Evolutionary conservation across 2,329 filamentous ascomycete genomes (phyloP), one percentile per base, ranked within the genome.

Genomic region (Neonectria neomacrospora): DNA sequence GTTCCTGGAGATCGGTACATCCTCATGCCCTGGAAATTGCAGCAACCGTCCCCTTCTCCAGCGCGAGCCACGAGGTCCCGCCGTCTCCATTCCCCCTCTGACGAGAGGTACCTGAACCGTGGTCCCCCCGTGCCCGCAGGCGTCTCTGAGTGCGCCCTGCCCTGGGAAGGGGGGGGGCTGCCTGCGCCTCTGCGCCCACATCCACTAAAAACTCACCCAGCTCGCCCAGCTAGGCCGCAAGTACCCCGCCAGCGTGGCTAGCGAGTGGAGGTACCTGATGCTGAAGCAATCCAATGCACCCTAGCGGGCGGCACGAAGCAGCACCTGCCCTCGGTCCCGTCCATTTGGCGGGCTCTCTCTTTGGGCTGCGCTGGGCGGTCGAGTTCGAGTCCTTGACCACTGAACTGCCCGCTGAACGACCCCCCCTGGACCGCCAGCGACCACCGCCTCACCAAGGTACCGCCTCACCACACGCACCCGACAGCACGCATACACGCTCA

Each of bases 251-350:
- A 55, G 54, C 39, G 48, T 62, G 54, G 54, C 54, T 54, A 62
- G 59, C 59, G 54, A 41, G 59, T 58, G 54, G 59, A 62, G 59
- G 59, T 62, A 62, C 59, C 59, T 62, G 59, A 62, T 58, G 54
- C 59, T 62, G 59, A 62, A 62, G 59, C 59, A 62, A 22, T 37
- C 54, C 54, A 62, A 62, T 62, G 48, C 54, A 50, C 42, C 54
- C 59, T 53, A 57, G 59, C 34, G 59, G 59, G 54, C 41, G 59
- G 32, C 26, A 62, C 39, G 47, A 28, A 22, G 44, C 37, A 16
- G 30, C n/a, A 20, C 39, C 26, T 48, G 30, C 12, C 18, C 39
- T 30, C 16, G 22, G 26, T 39, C 10, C 9, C 18, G 30, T 37
- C n/a, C 16, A 52, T 60, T 26, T 26, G 23, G n/a, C n/a, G 37